Base-by-base conservation (phyloP, 495 filamentous ascomycete genomes). In the Penicillium longicatenatum region DNA sequence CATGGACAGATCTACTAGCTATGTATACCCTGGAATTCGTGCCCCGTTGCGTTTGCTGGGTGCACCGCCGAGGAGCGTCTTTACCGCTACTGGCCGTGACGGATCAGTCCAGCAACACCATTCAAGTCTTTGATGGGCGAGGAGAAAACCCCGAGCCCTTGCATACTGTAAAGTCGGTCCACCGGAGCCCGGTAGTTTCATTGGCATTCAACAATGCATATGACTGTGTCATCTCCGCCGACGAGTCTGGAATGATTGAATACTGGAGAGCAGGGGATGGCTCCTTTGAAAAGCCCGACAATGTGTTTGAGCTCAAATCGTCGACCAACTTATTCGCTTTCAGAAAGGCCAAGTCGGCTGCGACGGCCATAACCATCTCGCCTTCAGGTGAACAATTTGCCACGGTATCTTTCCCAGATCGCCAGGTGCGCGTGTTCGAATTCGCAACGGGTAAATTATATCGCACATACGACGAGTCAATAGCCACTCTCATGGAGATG, bases 251-350 rank as follows among this genome's bases (percentile, higher is more conserved):
- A 11, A 97, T 98, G 95, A 66, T 99, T 16, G 94, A 99, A 70
- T 99, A 99, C 70, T 99, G 94, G 94, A 78, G 81, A 49, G 91
- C 94, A 2, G 69, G 71, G 21, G 84, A 83, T 55, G 84, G 82
- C 9, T 84, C 77, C 16, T 97, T 92, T 61, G 92, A 94, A 66
- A 97, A 97, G 65, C 94, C 94, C 0, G 87, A 92, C 60, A 90
- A 86, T 53, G 92, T 99, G 17, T 99, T 95, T 67, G 80, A 89
- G 47, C 88, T 89, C 65, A 99, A 99, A 69, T 94, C 90, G 66
- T 87, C 86, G 3, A 99, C 94, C 11, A 91, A 89, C 53, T 81
- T 99, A 3, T 98, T 99, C 69, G 93, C 95, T 33, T 99, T 98
- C 77, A 97, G 95, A 65, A 98, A 92, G 73, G 82, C 91, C 42